Evolutionary conservation across 352 stramenopile species (phyloP).

Genomic region (Pythium rishiriense): DNA sequence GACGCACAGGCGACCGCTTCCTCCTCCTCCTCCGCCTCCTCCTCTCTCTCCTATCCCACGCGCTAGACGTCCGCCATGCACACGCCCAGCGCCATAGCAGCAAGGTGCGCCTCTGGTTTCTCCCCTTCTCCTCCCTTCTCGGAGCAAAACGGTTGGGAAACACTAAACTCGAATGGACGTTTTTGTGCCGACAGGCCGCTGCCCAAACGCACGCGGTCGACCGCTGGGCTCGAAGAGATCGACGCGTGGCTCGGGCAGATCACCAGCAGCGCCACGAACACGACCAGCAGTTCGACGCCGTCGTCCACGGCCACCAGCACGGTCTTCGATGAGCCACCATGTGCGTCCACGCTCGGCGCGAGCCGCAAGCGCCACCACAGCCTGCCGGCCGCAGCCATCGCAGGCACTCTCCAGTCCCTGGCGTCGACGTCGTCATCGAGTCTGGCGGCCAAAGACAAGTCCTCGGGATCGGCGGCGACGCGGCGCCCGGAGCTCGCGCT

Average conservation of each 20-base stretch:
- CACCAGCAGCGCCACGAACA: slow-evolving; percentile 5
- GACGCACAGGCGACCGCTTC: neutral
- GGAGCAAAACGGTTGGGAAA: neutral
- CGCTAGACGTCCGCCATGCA: slow-evolving; percentile 10
- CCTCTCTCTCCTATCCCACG: neutral
- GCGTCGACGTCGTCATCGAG: neutral
- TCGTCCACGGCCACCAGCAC: neutral
- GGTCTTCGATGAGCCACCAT: neutral
- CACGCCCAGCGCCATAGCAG: slow-evolving; percentile 17
- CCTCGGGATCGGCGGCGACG: neutral
- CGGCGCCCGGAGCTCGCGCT: slow-evolving; percentile 20
- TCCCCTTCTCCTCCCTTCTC: neutral
- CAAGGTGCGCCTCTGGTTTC: neutral
- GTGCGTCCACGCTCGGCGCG: neutral
- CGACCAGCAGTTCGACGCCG: slow-evolving; percentile 12
- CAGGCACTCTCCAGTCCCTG: slow-evolving; percentile 20
- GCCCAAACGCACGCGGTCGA: slow-evolving; percentile 61
- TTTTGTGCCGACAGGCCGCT: slow-evolving; percentile 34
- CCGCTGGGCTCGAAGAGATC: slow-evolving; percentile 53
- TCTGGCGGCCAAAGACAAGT: neutral
- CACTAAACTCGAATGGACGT: neutral
- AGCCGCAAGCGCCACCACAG: slow-evolving; percentile 63
- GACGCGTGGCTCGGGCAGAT: slow-evolving; percentile 31
- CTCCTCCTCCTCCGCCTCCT: neutral
- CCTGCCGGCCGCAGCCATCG: slow-evolving; percentile 36